phyloP scores from a whole-genome alignment of 257 asterid species.

The Penstemon davidsonii region DNA sequence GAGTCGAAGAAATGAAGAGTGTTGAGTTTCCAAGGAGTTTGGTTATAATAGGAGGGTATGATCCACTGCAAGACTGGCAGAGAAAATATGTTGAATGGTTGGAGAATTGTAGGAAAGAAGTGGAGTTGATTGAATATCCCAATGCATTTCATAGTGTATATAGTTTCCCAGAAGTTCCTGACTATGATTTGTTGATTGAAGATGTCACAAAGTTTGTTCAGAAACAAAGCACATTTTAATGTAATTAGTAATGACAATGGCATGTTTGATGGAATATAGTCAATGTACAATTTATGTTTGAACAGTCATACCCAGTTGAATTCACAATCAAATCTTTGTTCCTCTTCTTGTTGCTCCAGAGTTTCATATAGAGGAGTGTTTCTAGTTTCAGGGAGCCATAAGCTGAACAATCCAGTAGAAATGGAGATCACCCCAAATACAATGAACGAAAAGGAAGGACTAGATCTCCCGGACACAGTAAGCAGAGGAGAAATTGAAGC shows the following conservation, averaged over 20 bases:
- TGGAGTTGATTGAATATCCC: slow-evolving; percentile 34
- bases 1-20: not conserved
- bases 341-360: slow-evolving; percentile 54
- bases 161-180: slow-evolving; percentile 35
- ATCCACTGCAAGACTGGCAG: slow-evolving; percentile 49
- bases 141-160: slow-evolving; percentile 47
- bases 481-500: slow-evolving; percentile 55
- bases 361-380: slow-evolving; percentile 50
- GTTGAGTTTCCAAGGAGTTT: slow-evolving; percentile 32
- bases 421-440: slow-evolving; percentile 45
- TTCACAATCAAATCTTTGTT: slow-evolving; percentile 31
- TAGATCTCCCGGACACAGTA: slow-evolving; percentile 46
- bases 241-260: too few species aligned
- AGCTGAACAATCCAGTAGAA: slow-evolving; percentile 42
- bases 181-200: slow-evolving; percentile 24
- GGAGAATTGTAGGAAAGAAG: slow-evolving; percentile 37
- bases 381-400: slow-evolving; percentile 58
- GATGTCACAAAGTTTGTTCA: slow-evolving; percentile 27
- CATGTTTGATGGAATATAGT: too few species aligned
- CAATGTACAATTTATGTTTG: too few species aligned
- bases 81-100: slow-evolving; percentile 35
- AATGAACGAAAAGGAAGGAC: slow-evolving; percentile 44
- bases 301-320: slow-evolving; percentile 28
- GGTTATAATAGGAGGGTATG: slow-evolving; percentile 44
- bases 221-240: slow-evolving; percentile 14